Conservation (phyloP, 129 eudicot species). For the Helianthus annuus region DNA sequence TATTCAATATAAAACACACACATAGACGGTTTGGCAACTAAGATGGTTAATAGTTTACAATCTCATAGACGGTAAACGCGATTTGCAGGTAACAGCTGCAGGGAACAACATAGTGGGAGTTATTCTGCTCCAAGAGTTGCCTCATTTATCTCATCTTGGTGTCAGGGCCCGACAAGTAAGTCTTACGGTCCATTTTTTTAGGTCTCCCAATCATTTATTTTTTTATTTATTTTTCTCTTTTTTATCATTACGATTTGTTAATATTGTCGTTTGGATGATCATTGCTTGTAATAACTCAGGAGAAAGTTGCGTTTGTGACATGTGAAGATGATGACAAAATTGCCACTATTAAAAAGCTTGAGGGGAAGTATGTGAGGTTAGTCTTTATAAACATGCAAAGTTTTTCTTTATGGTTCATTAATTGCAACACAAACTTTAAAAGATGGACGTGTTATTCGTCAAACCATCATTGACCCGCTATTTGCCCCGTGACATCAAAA, state of each 20-base stretch:
- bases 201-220: too few species aligned
- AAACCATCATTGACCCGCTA: neutral
- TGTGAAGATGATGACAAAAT: constrained; percentile 90
- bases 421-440: neutral
- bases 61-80: too few species aligned
- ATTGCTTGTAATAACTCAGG: constrained; percentile 48
- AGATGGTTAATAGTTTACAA: too few species aligned
- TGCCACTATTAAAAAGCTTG: constrained; percentile 49
- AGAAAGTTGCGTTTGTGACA: constrained; percentile 90
- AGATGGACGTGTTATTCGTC: neutral
- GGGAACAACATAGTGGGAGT: constrained; percentile 88
- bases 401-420: constrained; percentile 9
- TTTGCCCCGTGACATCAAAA: neutral
- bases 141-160: constrained; percentile 99
- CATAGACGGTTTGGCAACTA: too few species aligned
- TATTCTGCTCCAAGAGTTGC: constrained; percentile 90
- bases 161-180: constrained; percentile 96
- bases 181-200: neutral
- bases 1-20: too few species aligned
- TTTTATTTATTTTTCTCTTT: neutral
- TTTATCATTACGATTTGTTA: neutral
- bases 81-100: constrained; percentile 88
- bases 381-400: constrained; percentile 2
- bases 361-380: constrained; percentile 77
- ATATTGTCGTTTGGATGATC: constrained; percentile 13